Percentiles rank a stretch among this genome's conserved stretches.
phyloP scores from a whole-genome alignment of 2,329 filamentous ascomycete genomes.

The Leptographium radiaticola region DNA sequence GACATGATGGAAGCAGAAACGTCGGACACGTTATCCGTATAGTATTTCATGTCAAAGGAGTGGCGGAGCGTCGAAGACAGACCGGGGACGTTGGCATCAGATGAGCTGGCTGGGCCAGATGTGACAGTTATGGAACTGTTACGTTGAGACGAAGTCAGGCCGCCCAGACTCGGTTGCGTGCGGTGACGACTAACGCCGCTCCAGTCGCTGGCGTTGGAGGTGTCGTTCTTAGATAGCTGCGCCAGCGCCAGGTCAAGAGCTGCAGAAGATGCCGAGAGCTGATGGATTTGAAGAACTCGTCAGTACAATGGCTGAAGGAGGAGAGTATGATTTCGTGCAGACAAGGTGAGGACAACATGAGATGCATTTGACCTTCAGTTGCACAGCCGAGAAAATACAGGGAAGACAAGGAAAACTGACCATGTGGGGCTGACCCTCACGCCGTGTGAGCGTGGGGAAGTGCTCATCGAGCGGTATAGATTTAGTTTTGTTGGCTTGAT shows the following conservation, averaged over 20 bases:
- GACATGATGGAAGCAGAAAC: conserved; percentile 27
- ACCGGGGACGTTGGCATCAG: conserved; percentile 30
- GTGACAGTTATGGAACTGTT: conserved; percentile 23
- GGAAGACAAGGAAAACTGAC: conserved; percentile 22
- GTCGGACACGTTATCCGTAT: conserved; percentile 31
- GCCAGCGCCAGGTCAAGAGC: conserved; percentile 68
- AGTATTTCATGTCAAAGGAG: conserved; percentile 44
- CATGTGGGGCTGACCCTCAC: conserved; percentile 32
- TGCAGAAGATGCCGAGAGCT: conserved; percentile 71
- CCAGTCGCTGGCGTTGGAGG: conserved; percentile 37
- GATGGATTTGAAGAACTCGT: neutral
- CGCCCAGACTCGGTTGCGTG: conserved; percentile 45
- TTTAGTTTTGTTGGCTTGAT: conserved; percentile 52
- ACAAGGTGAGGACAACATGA: neutral
- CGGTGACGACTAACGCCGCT: conserved; percentile 55
- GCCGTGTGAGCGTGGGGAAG: conserved; percentile 72
- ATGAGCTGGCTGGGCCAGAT: conserved; percentile 24
- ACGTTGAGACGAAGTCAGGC: conserved; percentile 25
- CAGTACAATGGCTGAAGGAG: neutral
- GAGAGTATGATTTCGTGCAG: neutral
- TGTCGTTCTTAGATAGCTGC: conserved; percentile 51
- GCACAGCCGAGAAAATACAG: neutral
- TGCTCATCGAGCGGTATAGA: conserved; percentile 46
- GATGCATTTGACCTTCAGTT: neutral
- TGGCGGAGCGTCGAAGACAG: conserved; percentile 39